Percentiles rank a stretch among this genome's conserved stretches.
These are phyloP conservation scores for Pythium pyrilobum DNA, from an alignment of 352 stramenopile genomes.

Conservation along the genomic window DNA sequence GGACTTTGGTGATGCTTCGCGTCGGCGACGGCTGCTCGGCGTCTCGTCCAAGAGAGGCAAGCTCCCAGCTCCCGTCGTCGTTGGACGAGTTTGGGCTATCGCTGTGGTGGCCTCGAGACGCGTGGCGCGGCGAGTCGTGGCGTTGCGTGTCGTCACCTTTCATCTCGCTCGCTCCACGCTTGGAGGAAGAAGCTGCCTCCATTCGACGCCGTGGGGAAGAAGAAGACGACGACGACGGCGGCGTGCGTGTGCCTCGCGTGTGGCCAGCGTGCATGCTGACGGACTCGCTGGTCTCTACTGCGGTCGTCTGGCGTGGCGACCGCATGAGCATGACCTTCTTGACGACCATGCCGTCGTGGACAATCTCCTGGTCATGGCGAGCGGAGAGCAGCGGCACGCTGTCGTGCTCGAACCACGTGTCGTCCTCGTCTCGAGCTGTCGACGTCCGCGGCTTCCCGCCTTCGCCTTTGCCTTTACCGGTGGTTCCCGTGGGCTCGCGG, in stretches of 20 bases:
- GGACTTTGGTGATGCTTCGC: too few species aligned
- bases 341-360: slow-evolving; percentile 29
- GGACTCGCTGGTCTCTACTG: not conserved
- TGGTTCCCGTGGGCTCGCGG: not conserved
- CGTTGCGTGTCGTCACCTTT: not conserved
- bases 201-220: too few species aligned
- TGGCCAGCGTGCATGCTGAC: too few species aligned
- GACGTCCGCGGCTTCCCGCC: not conserved
- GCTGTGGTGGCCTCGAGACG: not conserved
- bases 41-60: slow-evolving; percentile 3
- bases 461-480: not conserved
- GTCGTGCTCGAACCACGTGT: slow-evolving; percentile 60
- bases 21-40: not conserved
- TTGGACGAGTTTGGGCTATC: slow-evolving; percentile 14
- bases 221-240: not conserved
- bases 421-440: slow-evolving; percentile 19
- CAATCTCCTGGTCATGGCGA: slow-evolving; percentile 27
- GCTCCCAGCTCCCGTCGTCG: slow-evolving; percentile 14
- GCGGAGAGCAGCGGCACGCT: slow-evolving; percentile 52
- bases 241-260: not conserved
- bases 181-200: too few species aligned
- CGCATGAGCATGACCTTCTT: slow-evolving; percentile 56
- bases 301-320: slow-evolving; percentile 17
- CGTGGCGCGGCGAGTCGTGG: not conserved
- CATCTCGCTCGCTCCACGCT: not conserved